A percentile compares a stretch with the other conserved stretches of the same genome.
These are phyloP conservation scores for Skeletonema grethae DNA, from an alignment of 108 stramenopile genomes.

Conservation along the genomic window DNA sequence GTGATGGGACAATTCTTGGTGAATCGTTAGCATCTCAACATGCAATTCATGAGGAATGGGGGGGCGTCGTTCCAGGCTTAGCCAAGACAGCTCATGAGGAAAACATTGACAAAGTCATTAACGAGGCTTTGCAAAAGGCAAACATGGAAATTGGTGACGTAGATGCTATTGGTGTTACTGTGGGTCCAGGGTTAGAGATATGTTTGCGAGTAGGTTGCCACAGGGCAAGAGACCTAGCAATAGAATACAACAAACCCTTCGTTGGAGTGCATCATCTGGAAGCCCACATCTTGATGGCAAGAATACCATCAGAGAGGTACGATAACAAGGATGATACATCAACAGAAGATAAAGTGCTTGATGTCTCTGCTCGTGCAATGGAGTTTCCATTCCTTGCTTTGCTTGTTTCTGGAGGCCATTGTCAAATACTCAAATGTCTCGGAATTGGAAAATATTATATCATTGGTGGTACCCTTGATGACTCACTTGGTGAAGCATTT, in stretches of 20 bases:
- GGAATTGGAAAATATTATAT: constrained; percentile 85
- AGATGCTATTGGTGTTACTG: constrained; percentile 97
- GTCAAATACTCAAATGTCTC: constrained; percentile 87
- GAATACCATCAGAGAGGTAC: constrained; percentile 59
- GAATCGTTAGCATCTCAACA: constrained; percentile 92
- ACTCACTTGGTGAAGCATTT: constrained; percentile 93
- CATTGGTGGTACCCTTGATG: constrained; percentile 95
- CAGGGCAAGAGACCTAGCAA: constrained; percentile 82
- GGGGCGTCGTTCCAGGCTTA: constrained; percentile 94
- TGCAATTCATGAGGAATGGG: constrained; percentile 94
- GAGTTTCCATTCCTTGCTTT: constrained; percentile 96
- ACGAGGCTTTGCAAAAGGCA: constrained; percentile 76
- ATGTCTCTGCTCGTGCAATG: constrained; percentile 45
- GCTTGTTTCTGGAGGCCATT: constrained; percentile 96
- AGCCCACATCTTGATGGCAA: constrained; percentile 95
- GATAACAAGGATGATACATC: constrained; percentile 10
- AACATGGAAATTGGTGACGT: constrained; percentile 75
- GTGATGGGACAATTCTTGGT: constrained; percentile 92
- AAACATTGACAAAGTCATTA: constrained; percentile 85
- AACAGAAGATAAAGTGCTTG: constrained; percentile 13
- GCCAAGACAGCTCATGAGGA: constrained; percentile 87
- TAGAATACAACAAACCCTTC: constrained; percentile 85
- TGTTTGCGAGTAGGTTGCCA: constrained; percentile 94
- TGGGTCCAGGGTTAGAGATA: constrained; percentile 97
- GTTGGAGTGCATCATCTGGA: constrained; percentile 96